Base-by-base conservation (phyloP, 257 asterid species). In the Solanum verrucosum region DNA sequence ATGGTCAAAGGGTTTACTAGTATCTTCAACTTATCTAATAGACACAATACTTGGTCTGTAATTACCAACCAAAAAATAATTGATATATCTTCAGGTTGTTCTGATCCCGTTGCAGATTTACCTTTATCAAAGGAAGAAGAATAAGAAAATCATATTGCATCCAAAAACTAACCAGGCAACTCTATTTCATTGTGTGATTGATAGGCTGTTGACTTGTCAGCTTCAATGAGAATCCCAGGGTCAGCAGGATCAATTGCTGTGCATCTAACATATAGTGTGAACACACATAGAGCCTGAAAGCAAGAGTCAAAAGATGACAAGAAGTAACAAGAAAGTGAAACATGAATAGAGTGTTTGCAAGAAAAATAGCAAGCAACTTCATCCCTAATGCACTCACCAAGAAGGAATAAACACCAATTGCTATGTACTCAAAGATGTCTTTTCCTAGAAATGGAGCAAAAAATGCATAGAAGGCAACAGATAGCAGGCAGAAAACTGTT, bases 391-490 rank as follows among this genome's bases (percentile, higher is more conserved):
- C 65, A 92, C 96, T 90, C 90, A 97, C 99, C 96, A 97, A 90
- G 90, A 95, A 91, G 89, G 99, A 97, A 89, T 97, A 96, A 84
- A 97, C 92, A 88, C 98, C 98, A 65, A 91, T 91, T 20, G 99
- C 98, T 11, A 94, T 49, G 93, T 95, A 95, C 92, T 96, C 98
- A 70, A 92, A 97, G 90, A 97, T 90, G 90, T 93, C 93, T 90
- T 95, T 97, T 84, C 99, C 98, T 16, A 97, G 95, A 92, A 97
- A 96, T 81, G 99, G 99, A 88, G 99, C 99, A 49, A 96, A 97
- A 90, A 97, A 97, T 11, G 98, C 98, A 92, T 96, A 97, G 94
- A 96, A 97, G 89, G 98, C 99, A 87, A 97, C 97, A 44, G 98
- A 96, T 87, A 97, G 90, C 87, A 96, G 92, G 94, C 93, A 96